A percentile compares a stretch with the other conserved stretches of the same genome.
These are phyloP conservation scores for Mucor racemosus DNA, from an alignment of 371 early-diverging fungal species.

Conservation along the genomic window DNA sequence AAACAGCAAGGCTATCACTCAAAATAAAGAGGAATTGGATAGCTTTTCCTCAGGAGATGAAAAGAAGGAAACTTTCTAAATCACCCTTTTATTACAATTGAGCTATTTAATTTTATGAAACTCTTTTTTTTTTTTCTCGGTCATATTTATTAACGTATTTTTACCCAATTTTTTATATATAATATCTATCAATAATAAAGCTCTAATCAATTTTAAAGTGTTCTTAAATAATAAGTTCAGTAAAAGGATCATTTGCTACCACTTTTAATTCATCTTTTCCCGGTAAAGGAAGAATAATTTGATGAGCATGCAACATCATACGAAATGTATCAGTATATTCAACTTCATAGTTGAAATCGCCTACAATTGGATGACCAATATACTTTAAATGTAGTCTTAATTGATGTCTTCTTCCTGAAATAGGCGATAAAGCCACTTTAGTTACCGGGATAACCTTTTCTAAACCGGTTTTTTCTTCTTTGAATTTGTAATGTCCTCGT, in stretches of 20 bases:
- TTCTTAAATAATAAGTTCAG: neutral
- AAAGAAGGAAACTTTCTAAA: too few relatives aligned
- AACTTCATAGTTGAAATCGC: conserved; percentile 59
- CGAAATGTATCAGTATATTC: conserved; percentile 45
- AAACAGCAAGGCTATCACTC: conserved; percentile 10
- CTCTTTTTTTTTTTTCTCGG: too few relatives aligned
- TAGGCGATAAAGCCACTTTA: conserved; percentile 55
- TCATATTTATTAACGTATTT: too few relatives aligned
- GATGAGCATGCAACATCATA: conserved; percentile 53
- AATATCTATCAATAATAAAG: too few relatives aligned
- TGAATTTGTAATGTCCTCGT: conserved; percentile 34
- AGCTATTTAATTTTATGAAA: too few relatives aligned
- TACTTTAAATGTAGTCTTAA: conserved; percentile 66
- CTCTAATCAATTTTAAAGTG: neutral
- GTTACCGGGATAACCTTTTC: conserved; percentile 25
- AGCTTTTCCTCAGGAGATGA: too few relatives aligned
- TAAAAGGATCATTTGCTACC: conserved; percentile 34
- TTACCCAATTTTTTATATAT: too few relatives aligned
- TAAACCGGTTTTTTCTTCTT: conserved; percentile 24
- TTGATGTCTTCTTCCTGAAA: conserved; percentile 75
- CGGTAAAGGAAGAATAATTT: conserved; percentile 32
- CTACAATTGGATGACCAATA: conserved; percentile 69
- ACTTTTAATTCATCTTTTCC: conserved; percentile 17
- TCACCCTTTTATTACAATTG: too few relatives aligned
- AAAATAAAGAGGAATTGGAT: neutral